A percentile compares a stretch with the other conserved stretches of the same genome.
phyloP scores from a whole-genome alignment of 805 yeast species.

The Cyberlindnera nakhonratchasimensis region DNA sequence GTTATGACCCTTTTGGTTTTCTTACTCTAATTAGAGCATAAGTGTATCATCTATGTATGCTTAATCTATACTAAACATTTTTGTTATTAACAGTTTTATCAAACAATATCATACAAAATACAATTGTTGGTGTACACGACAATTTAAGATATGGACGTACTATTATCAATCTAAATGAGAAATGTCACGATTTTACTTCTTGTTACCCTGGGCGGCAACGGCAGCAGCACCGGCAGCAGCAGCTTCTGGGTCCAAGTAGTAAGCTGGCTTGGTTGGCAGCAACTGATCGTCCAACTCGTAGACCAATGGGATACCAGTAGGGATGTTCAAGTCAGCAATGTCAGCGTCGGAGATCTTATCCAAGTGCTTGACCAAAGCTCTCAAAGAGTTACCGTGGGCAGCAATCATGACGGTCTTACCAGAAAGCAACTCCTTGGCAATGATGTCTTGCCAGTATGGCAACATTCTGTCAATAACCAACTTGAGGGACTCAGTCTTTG shows the following conservation, averaged over 20 bases:
- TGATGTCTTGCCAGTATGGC: constrained; percentile 95
- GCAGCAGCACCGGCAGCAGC: constrained; percentile 99
- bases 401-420: constrained; percentile 92
- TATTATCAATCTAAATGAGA: no score
- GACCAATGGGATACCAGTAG: constrained; percentile 97
- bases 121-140: no score
- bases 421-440: constrained; percentile 74
- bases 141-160: no score
- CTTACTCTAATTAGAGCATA: no score
- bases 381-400: constrained; percentile 98
- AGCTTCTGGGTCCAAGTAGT: constrained; percentile 98
- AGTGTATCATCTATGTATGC: no score
- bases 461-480: constrained; percentile 93
- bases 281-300: constrained; percentile 87
- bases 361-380: constrained; percentile 94
- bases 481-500: constrained; percentile 91
- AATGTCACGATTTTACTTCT: constrained; percentile 24
- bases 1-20: no score
- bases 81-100: no score
- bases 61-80: no score
- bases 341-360: constrained; percentile 90
- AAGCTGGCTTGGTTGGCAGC: constrained; percentile 88
- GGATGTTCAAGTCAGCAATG: constrained; percentile 92
- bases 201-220: constrained; percentile 94
- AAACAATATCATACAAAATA: no score